Conservation (phyloP, 345 rosid species). For the Geranium rotundifolium region DNA sequence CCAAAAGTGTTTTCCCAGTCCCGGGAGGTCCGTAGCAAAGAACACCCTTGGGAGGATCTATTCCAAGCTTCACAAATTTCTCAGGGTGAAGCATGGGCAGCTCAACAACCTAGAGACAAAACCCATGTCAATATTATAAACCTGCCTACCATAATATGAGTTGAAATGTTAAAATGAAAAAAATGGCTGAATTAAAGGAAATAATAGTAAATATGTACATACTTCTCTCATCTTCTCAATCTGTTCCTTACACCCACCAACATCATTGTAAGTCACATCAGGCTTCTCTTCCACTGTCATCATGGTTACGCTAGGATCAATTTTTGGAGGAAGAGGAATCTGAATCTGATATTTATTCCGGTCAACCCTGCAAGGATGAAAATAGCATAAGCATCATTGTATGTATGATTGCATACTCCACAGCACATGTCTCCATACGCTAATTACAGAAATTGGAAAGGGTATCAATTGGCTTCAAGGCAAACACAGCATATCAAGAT, state of each 20-base stretch:
- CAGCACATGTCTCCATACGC: too few species aligned
- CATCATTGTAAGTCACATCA: slow-evolving; percentile 95
- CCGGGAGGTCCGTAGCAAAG: slow-evolving; percentile 99
- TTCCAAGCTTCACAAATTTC: slow-evolving; percentile 97
- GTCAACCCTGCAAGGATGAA: slow-evolving; percentile 59
- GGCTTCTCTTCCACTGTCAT: slow-evolving; percentile 99
- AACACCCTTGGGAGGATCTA: slow-evolving; percentile 98
- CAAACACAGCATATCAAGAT: too few species aligned
- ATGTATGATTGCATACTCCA: too few species aligned
- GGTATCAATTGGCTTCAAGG: too few species aligned
- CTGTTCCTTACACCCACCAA: slow-evolving; percentile 97
- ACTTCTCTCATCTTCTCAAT: slow-evolving; percentile 98
- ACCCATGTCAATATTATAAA: background rate
- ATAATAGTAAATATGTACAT: slow-evolving; percentile 7
- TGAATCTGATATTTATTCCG: slow-evolving; percentile 96
- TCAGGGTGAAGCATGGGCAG: slow-evolving; percentile 99
- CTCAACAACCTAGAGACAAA: slow-evolving; percentile 67
- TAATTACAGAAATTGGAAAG: too few species aligned
- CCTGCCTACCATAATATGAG: background rate
- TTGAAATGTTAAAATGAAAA: too few species aligned
- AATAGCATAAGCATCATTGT: too few species aligned
- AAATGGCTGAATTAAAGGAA: too few species aligned
- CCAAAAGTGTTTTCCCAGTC: slow-evolving; percentile 87
- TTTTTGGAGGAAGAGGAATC: slow-evolving; percentile 95
- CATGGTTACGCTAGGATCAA: slow-evolving; percentile 99